Base-by-base conservation (phyloP, 2,329 filamentous ascomycete species). In the Exophiala phaeomuriformis region DNA sequence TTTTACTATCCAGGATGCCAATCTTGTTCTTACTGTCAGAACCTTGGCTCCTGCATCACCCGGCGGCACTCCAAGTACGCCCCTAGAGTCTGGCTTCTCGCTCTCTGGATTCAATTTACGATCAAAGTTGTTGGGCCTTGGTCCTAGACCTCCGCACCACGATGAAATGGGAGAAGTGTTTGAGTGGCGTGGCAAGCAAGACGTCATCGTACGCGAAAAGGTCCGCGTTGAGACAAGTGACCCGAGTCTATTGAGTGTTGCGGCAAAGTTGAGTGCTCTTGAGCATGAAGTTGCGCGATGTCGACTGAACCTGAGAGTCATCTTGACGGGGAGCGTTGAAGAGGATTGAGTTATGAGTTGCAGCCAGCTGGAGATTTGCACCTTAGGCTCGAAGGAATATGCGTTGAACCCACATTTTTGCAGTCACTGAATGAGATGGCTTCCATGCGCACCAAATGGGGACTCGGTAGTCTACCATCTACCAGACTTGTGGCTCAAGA, bases 151-250 rank as follows among this genome's bases (percentile, higher is more conserved):
- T 12, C 75, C 84, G 1, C 82, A 84, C 61, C 86, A 90, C 67
- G 86, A 90, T 68, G 91, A 97, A 70, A 83, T 84, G 59, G 86
- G 91, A 56, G 79, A 83, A 36, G 73, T 86, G 0, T 96, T 95
- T 68, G 75, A 73, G 3, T 96, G 79, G 70, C 56, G 53, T 35
- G 74, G 73, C 9, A 79, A 80, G 3, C 77, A 82, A 52, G 83
- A 93, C 57, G 90, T 96, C 2, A 85, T 82, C 59, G 91, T 97
- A 43, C 83, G 85, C 61, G 91, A 96, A 68, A 96, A 96, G 72
- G 81, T 95, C 3, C 79, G 86, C 39, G 85, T 96, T 1, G 90
- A 95, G 69, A 91, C 83, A 64, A 88, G 90, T 51, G 90, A 97
- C 68, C 91, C 91, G 1, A 90, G 83, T 63, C 68, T 96, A 60